Percentiles rank a stretch among this genome's conserved stretches.
Evolutionary conservation across 192 early-diverging fungal species (phyloP).

Genomic region (Backusella parvicylindrica): DNA sequence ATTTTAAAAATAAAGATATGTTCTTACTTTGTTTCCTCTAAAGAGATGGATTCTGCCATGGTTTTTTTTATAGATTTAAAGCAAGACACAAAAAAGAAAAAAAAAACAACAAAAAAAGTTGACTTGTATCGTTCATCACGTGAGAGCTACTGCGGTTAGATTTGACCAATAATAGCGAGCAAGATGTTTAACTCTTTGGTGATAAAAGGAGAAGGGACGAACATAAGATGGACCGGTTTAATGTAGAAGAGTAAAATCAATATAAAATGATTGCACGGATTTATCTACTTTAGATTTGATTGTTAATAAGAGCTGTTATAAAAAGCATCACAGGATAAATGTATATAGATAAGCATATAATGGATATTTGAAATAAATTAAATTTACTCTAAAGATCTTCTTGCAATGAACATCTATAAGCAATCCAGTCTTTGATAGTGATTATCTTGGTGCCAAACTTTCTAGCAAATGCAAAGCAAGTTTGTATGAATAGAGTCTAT

Average conservation of each 20-base stretch:
- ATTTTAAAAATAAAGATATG: background rate
- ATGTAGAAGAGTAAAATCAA: too few relatives aligned
- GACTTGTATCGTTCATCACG: background rate
- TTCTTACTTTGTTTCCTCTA: constrained; percentile 54
- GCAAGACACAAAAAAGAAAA: background rate
- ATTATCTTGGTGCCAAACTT: constrained; percentile 83
- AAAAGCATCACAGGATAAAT: too few relatives aligned
- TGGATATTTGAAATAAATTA: too few relatives aligned
- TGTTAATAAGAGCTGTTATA: too few relatives aligned
- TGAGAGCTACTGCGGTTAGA: background rate
- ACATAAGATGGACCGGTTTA: too few relatives aligned
- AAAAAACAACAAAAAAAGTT: background rate
- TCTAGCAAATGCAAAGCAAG: constrained; percentile 78
- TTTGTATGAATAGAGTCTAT: too few relatives aligned
- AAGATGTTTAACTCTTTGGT: too few relatives aligned
- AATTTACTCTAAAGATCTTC: background rate
- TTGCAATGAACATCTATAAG: constrained; percentile 47
- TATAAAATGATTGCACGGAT: too few relatives aligned
- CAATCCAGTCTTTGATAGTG: constrained; percentile 82
- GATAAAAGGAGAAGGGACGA: too few relatives aligned
- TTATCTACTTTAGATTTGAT: too few relatives aligned
- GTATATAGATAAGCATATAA: too few relatives aligned
- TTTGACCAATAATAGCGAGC: too few relatives aligned
- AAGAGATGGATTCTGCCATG: constrained; percentile 40
- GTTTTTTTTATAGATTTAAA: background rate